Evolutionary conservation across 805 yeast genomes (phyloP), one percentile per base, ranked within the genome.

Genomic region (Starmerella sirachaensis): DNA sequence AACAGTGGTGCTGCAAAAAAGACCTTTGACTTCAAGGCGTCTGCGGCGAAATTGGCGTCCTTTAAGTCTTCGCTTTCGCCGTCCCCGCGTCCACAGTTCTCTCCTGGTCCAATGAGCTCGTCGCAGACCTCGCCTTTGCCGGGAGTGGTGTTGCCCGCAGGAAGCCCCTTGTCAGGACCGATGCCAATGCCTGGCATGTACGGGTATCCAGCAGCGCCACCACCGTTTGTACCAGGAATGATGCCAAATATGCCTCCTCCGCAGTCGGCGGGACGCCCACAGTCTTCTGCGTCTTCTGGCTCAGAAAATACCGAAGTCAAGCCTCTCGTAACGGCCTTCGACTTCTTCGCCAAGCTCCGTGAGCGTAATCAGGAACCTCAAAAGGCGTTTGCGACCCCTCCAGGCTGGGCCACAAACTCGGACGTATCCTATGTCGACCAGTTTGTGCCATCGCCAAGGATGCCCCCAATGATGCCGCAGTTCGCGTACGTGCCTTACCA

Each of bases 41-140:
- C 73, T 3, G 71, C 74, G 16, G 77, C 77, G 60, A 78, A 74
- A 58, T 71, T 78, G 55, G 45, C 81, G 80, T 12, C 75, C 74
- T 9, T 67, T 75, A 2, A 78, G 76, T 49, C 45, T 17, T 25
- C 39, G 14, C 16, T 33, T 22, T 22, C 32, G 18, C 38, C 47
- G 69, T 80, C 8, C 81, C 83, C 12, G 47, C 65, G 41, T 10
- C 39, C 31, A 33, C 40, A 30, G 28, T 47, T 29, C 25, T 14
- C 31, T 3, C 45, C 42, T 12, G 13, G 18, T 16, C 33, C 26
- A 2, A 13, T 33, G 20, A 29, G 37, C 26, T 23, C 38, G 20
- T 32, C 37, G 26, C 40, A 37, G 23, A 37, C 29, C n/a, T 32
- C 35, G 4, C 35, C 35, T 10, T n/a, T 32, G 21, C 17, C 35